These are phyloP conservation scores for Cladosporium sp. DNA, from an alignment of 2,329 filamentous ascomycete species.

Conservation along the genomic window DNA sequence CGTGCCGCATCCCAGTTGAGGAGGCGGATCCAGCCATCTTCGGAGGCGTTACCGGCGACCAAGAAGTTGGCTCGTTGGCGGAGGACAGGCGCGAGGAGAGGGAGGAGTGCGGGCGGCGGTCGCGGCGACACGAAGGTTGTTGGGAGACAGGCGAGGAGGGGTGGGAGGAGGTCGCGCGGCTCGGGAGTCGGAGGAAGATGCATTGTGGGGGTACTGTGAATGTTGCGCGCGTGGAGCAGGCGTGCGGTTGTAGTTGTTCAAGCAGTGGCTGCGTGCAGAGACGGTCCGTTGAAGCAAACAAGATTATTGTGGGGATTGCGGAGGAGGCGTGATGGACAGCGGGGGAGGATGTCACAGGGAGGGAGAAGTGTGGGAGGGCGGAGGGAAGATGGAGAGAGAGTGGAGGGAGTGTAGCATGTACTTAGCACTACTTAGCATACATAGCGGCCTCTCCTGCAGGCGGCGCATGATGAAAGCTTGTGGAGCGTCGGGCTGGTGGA, in stretches of 20 bases:
- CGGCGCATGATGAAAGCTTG: too few relatives aligned
- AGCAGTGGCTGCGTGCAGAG: neutral
- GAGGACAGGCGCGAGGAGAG: conserved; percentile 57
- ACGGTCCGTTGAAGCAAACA: neutral
- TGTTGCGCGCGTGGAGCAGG: neutral
- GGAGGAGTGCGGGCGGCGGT: conserved; percentile 55
- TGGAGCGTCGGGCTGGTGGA: too few relatives aligned
- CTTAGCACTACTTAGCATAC: too few relatives aligned
- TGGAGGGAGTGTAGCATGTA: neutral
- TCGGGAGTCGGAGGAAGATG: conserved; percentile 51
- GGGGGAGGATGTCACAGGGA: neutral
- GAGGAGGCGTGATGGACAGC: neutral
- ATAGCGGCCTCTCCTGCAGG: too few relatives aligned
- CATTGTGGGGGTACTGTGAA: conserved; percentile 38
- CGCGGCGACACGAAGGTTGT: conserved; percentile 53
- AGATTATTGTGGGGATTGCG: neutral
- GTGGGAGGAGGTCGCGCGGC: conserved; percentile 52
- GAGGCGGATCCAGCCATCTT: conserved; percentile 59
- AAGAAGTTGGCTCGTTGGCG: conserved; percentile 59
- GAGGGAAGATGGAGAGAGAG: neutral
- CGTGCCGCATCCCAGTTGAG: conserved; percentile 61
- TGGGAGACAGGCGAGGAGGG: conserved; percentile 58
- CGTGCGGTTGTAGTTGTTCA: neutral
- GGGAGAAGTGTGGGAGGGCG: neutral
- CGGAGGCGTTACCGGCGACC: conserved; percentile 44